Evolutionary conservation across 352 stramenopile species (phyloP).

Genomic region (Phytophthora uliginosa): DNA sequence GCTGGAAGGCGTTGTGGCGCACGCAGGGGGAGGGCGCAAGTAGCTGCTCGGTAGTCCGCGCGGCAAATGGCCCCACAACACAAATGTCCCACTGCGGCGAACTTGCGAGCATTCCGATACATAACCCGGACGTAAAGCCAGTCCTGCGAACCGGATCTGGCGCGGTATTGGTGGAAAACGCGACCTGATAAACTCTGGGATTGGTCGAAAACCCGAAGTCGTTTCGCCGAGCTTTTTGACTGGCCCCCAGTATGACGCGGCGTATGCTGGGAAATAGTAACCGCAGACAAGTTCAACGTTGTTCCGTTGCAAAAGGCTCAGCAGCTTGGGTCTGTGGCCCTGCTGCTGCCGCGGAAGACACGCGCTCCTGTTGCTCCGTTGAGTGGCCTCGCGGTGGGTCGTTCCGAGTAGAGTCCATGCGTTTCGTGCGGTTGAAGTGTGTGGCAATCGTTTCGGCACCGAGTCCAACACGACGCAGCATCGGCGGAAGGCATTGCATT

Average conservation of each 20-base stretch:
- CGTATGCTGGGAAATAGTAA: slow-evolving; percentile 5
- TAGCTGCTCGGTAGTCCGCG: slow-evolving; percentile 4
- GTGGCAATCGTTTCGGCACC: neutral
- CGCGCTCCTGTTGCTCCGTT: slow-evolving; percentile 17
- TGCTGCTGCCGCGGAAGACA: neutral
- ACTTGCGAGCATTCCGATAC: neutral
- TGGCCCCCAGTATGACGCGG: slow-evolving; percentile 11
- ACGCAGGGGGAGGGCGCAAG: neutral
- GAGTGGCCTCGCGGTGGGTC: slow-evolving; percentile 12
- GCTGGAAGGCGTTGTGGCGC: slow-evolving; percentile 18
- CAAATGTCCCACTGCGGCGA: slow-evolving; percentile 39
- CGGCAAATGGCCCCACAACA: slow-evolving; percentile 17
- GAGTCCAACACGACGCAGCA: neutral
- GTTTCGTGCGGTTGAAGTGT: slow-evolving; percentile 30
- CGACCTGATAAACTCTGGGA: slow-evolving; percentile 6
- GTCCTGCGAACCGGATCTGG: slow-evolving; percentile 8
- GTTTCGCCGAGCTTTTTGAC: slow-evolving; percentile 17
- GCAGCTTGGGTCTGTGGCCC: slow-evolving; percentile 5
- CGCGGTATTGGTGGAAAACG: slow-evolving; percentile 23
- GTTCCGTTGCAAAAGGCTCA: neutral
- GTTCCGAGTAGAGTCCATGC: slow-evolving; percentile 20
- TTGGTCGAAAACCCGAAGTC: slow-evolving; percentile 15
- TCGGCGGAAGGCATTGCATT: neutral
- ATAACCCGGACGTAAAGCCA: slow-evolving; percentile 31
- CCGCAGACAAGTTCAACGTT: slow-evolving; percentile 7